Base-by-base conservation (phyloP, 495 filamentous ascomycete species). In the Lasiosphaeria miniovina region DNA sequence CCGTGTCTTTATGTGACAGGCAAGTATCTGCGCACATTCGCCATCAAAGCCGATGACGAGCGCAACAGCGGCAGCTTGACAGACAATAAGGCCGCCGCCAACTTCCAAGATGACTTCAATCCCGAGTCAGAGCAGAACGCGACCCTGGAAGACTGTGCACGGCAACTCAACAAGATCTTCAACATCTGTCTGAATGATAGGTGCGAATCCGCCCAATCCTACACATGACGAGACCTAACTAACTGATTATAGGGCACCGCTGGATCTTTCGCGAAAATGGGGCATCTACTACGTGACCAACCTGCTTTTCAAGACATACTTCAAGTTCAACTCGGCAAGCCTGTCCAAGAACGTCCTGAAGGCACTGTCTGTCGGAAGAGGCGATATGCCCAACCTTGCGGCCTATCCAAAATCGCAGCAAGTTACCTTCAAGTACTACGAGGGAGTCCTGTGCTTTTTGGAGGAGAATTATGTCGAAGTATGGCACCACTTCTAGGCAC, bases 351-450 rank as follows among this genome's bases (percentile, higher is more conserved):
- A 96, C 65, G 84, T 97, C 53, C 76, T 98, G 32, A 89, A 85
- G 50, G 89, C 89, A 2, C 80, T 98, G 24, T 80, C 85, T 52
- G 93, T 90, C 6, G 84, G 85, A n/a, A 79, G 80, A 15, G 77
- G 77, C 9, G 95, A 98, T 64, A 86, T 96, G 70, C 94, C 95
- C 1, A 69, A 79, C 0, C 74, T 95, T 24, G 77, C 83, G 3
- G 74, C 75, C 6, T 97, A 93, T 69, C 94, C 94, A 1, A 90
- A 87, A 58, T 86, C 91, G 0, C 93, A 98, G 61, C 87, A 89
- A 49, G 92, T 97, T n/a, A 96, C 94, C 2, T 98, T 95, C 75
- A 89, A 92, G 66, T 98, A 97, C 73, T 97, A 96, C 68, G 80
- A 90, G 64, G 94, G 95, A 14, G 88, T 98, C 14, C 84, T 98